phyloP scores from a whole-genome alignment of 176 grass and related monocot genomes.

The Oryza meridionalis region DNA sequence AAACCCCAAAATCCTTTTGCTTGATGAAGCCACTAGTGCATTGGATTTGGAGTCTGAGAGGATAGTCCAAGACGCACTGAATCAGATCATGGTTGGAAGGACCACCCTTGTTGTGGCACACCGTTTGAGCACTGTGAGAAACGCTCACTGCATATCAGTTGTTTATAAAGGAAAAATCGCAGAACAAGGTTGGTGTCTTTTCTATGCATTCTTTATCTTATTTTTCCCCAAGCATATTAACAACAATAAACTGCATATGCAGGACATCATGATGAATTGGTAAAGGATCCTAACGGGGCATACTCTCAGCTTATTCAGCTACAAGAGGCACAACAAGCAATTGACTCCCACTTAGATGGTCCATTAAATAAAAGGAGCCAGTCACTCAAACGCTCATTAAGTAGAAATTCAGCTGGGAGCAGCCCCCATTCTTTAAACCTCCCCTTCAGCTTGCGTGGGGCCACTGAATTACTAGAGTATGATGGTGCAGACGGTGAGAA shows the following conservation, averaged over 20 bases:
- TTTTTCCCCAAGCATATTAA: slow-evolving; percentile 28
- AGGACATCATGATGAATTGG: slow-evolving; percentile 47
- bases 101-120: slow-evolving; percentile 64
- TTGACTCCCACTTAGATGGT: slow-evolving; percentile 11
- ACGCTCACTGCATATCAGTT: slow-evolving; percentile 56
- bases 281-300: slow-evolving; percentile 34
- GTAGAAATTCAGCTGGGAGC: slow-evolving; percentile 42
- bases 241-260: not conserved
- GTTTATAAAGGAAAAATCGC: slow-evolving; percentile 67
- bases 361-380: slow-evolving; percentile 31
- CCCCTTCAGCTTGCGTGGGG: not conserved
- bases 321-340: slow-evolving; percentile 38
- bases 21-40: slow-evolving; percentile 68
- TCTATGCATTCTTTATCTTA: slow-evolving; percentile 3
- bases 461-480: slow-evolving; percentile 28
- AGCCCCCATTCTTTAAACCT: slow-evolving; percentile 9
- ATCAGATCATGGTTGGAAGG: slow-evolving; percentile 46
- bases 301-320: slow-evolving; percentile 52
- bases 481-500: slow-evolving; percentile 14
- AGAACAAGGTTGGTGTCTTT: slow-evolving; percentile 61
- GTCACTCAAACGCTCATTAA: slow-evolving; percentile 17
- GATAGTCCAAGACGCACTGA: slow-evolving; percentile 59
- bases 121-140: slow-evolving; percentile 53
- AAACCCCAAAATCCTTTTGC: slow-evolving; percentile 61
- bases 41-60: slow-evolving; percentile 62